Evolutionary conservation across 2,329 filamentous ascomycete species (phyloP).

Genomic region (Penicillium sclerotiorum): DNA sequence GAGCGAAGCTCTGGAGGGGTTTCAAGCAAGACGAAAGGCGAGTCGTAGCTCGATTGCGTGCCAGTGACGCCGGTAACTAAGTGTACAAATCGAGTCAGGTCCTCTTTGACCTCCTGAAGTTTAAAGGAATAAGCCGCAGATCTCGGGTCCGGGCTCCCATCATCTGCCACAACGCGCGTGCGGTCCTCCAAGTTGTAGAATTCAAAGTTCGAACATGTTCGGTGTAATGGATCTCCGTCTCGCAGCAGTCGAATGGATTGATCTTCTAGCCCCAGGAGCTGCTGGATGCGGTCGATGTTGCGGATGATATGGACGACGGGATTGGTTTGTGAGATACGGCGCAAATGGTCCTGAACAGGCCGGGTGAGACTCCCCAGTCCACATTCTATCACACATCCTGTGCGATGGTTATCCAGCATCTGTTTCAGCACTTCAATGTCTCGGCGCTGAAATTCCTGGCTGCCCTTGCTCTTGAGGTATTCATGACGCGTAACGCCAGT

Average conservation of each 20-base stretch:
- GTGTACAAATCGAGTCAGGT: slow-evolving; percentile 63
- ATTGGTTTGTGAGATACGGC: slow-evolving; percentile 39
- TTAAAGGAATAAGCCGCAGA: slow-evolving; percentile 52
- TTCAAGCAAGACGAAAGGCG: slow-evolving; percentile 62
- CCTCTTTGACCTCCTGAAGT: slow-evolving; percentile 58
- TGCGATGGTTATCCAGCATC: slow-evolving; percentile 49
- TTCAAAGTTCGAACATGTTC: slow-evolving; percentile 51
- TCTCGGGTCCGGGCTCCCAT: slow-evolving; percentile 46
- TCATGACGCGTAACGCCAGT: slow-evolving; percentile 47
- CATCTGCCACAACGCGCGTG: slow-evolving; percentile 29
- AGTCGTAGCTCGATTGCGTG: slow-evolving; percentile 58
- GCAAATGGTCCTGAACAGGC: slow-evolving; percentile 45
- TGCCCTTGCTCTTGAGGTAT: slow-evolving; percentile 43
- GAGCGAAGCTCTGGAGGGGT: slow-evolving; percentile 61
- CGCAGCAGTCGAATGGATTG: slow-evolving; percentile 47
- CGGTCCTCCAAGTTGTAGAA: slow-evolving; percentile 54
- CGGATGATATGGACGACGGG: slow-evolving; percentile 47
- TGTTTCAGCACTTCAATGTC: slow-evolving; percentile 46
- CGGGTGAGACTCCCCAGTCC: slow-evolving; percentile 47
- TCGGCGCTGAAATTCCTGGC: slow-evolving; percentile 46
- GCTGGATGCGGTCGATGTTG: slow-evolving; percentile 44
- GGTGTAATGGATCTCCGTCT: slow-evolving; percentile 49
- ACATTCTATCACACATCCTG: slow-evolving; percentile 47
- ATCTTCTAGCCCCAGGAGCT: slow-evolving; percentile 47
- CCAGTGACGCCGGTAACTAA: slow-evolving; percentile 58